Evolutionary conservation across 768 basidiomycete genomes (phyloP), one percentile per base, ranked within the genome.

Genomic region (Naematelia encephala): DNA sequence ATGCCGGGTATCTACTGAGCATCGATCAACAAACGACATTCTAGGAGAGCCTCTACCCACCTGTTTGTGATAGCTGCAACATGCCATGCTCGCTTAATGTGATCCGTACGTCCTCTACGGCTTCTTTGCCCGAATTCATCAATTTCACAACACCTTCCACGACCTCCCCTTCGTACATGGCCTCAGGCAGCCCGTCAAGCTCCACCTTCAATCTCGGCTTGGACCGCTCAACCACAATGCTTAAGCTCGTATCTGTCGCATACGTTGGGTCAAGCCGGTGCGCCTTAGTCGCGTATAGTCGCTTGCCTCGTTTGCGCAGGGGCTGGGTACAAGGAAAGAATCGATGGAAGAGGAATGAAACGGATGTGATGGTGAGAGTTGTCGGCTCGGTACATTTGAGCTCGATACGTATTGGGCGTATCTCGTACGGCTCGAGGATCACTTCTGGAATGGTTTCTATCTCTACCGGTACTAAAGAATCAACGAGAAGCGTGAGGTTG

Each of bases 251-350:
- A 70, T 94, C 87, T 10, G 85, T 81, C 10, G 85, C 86, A 71
- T 94, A 93, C 1, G 84, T 83, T 11, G 84, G 84, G 26, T 74
- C 81, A 62, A 86, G 84, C 47, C 86, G 80, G 66, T 93, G 88
- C 13, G 82, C 78, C 27, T 82, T 81, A 1, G 91, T 91, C 54
- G 85, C 84, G 53, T 92, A 85, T 11, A 96, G 79, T 51, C 91
- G 81, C 46, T 81, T 84, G 13, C 92, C 91, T n/a, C 84, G 86
- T 29, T 80, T 81, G 8, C 84, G 80, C 2, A 92, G 80, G 0
- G 84, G 78, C 73, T 93, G 91, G 0, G 73, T 80, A 23, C 81
- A 80, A 1, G 87, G 85, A 19, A 93, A 81, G 28, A 90, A 81
- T 3, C 67, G 54, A 54, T 76, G 72, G 55, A 84, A 84, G 29